A percentile compares a stretch with the other conserved stretches of the same genome.
phyloP scores from a whole-genome alignment of 108 stramenopile genomes.

The Cylindrotheca fusiformis region DNA sequence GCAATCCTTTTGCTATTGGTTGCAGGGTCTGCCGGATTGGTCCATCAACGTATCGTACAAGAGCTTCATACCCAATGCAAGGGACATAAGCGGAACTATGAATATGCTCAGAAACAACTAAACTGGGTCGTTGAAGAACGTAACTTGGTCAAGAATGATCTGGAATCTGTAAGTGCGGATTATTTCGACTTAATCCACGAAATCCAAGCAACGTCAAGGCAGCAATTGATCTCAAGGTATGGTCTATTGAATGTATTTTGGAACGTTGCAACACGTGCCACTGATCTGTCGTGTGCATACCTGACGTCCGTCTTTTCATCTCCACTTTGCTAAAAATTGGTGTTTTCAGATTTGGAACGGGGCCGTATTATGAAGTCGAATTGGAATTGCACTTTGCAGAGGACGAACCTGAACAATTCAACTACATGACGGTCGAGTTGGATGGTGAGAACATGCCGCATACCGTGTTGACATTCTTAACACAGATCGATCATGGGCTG shows the following conservation, averaged over 20 bases:
- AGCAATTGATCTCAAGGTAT: not conserved
- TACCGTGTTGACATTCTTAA: not conserved
- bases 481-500: conserved; percentile 1
- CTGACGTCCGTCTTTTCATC: no score
- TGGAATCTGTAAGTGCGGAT: not conserved
- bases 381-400: not conserved
- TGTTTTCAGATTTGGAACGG: not conserved
- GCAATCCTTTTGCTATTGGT: not conserved
- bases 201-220: not conserved
- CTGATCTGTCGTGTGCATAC: no score
- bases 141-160: not conserved
- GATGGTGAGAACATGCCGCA: not conserved
- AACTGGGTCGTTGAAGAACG: not conserved
- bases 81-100: not conserved
- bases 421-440: not conserved
- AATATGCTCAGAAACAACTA: not conserved
- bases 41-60: not conserved
- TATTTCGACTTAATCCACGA: not conserved
- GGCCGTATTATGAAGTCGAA: not conserved
- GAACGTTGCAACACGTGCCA: no score
- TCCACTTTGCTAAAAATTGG: no score
- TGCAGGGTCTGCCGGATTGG: not conserved
- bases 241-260: no score
- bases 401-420: not conserved
- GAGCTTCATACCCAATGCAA: not conserved